These are phyloP conservation scores for Clarireedia monteithiana DNA, from an alignment of 2,329 filamentous ascomycete genomes.

Conservation along the genomic window DNA sequence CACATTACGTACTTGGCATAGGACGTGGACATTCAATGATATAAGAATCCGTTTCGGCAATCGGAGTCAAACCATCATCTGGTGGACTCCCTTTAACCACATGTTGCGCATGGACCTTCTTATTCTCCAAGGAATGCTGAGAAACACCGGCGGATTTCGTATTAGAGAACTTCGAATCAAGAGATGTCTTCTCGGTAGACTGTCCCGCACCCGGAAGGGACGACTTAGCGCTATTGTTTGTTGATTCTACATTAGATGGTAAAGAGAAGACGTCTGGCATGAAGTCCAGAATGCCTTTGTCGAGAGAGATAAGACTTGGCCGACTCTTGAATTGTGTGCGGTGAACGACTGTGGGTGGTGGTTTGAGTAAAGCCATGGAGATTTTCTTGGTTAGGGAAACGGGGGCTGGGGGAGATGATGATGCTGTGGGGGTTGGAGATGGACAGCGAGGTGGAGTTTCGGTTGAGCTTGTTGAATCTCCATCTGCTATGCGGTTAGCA, in stretches of 20 bases:
- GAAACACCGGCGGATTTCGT: conserved; percentile 22
- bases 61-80: conserved; percentile 22
- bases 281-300: conserved; percentile 24
- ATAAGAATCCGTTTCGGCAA: conserved; percentile 23
- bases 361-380: conserved; percentile 34
- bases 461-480: neutral
- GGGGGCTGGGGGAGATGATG: neutral
- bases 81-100: conserved; percentile 15
- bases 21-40: conserved; percentile 17
- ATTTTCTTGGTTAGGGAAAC: conserved; percentile 26
- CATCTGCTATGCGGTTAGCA: neutral
- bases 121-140: conserved; percentile 25
- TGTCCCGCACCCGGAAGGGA: conserved; percentile 21
- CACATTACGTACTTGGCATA: conserved; percentile 21
- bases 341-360: conserved; percentile 36
- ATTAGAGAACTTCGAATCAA: conserved; percentile 35
- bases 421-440: neutral
- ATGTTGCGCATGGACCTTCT: conserved; percentile 16
- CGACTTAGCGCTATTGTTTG: conserved; percentile 24
- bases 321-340: conserved; percentile 33
- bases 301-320: conserved; percentile 30
- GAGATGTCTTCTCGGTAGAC: conserved; percentile 29
- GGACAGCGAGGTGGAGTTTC: neutral
- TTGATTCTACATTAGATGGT: conserved; percentile 22
- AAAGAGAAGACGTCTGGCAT: conserved; percentile 18